Base-by-base conservation (phyloP, 106 monocot species). In the Allium sativum region DNA sequence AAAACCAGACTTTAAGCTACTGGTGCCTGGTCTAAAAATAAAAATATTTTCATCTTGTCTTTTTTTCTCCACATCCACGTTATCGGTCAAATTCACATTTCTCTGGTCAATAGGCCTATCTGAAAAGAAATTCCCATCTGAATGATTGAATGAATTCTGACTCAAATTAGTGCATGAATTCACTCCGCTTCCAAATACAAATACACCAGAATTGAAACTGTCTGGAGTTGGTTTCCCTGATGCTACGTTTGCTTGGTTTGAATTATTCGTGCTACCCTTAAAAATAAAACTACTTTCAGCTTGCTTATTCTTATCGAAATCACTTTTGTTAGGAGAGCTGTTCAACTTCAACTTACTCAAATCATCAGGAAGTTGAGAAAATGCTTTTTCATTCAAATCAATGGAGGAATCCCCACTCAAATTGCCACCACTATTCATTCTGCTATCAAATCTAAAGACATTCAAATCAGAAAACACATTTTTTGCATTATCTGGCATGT, bases 281-380 rank as follows among this genome's bases (percentile, higher is more conserved):
- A 47, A 62, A 10, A 47, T 42, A 46, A 62, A 62, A 41, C n/a
- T 18, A 16, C 43, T 59, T 16, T 20, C 62, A 47, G 46, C 46
- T 47, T 47, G 44, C 62, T 46, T 20, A 18, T 47, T 46, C 62
- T 47, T 21, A 18, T 20, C 10, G 20, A 20, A 9, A 45, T 50
- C 13, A 64, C 22, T 31, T 1, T 15, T 22, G 31, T 50, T 48
- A 13, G 15, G 13, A 64, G 60, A n/a, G 40, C 31, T 51, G 14
- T n/a, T 22, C 17, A 59, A 51, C 44, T 47, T 61, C 20, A 59
- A 40, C 43, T 61, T 74, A 20, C 41, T 53, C 66, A 61, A 55
- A 40, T 74, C 66, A 21, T 53, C 44, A 45, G 21, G 53, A 17
- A 59, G 20, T 46, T 62, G 44, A 48, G 61, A 59, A 40, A 50